Base-by-base conservation (phyloP, 306 rosid species). In the Begonia fuchsioides region DNA sequence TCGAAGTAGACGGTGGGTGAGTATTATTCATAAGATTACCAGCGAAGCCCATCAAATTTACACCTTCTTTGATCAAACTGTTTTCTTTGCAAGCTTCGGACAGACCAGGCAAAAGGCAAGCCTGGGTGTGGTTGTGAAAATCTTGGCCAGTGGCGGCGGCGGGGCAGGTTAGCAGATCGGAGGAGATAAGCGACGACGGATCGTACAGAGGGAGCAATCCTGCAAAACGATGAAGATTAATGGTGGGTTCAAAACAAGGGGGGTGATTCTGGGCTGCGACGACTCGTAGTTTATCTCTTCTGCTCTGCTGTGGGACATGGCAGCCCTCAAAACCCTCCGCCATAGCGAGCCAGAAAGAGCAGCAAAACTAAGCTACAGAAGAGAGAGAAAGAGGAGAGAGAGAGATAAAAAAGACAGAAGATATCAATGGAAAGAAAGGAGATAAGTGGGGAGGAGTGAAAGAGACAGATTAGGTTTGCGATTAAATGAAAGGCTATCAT, bases 261-360 rank as follows among this genome's bases (percentile, higher is more conserved):
- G 58, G 68, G 35, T 63, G 53, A 39, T 53, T 46, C 51, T 57
- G 69, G 48, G 53, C 47, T 0, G 49, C 17, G 3, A 82, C 41
- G 8, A 67, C 68, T 56, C 95, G 57, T 11, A 86, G 88, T 65
- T 86, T 86, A 44, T 81, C 93, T 70, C 95, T 67, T 54, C 95
- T 57, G 56, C 93, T 86, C 59, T 81, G 88, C 12, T 81, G 95
- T 8, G 95, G 93, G 44, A 78, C 80, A 72, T 86, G 95, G 71
- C 71, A 76, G 14, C 78, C 63, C 53, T 76, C 93, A 46, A 67
- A 81, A 56, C 79, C 77, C 68, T 81, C 86, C 59, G 80, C 93
- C 95, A 86, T 86, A 58, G 55, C 47, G 15, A 26, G 59, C 13
- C 1, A 50, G 8, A 4, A 41, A 17, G 19, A 17, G 35, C 20